phyloP scores from a whole-genome alignment of 495 filamentous ascomycete species.

The Daldinia concentrica region DNA sequence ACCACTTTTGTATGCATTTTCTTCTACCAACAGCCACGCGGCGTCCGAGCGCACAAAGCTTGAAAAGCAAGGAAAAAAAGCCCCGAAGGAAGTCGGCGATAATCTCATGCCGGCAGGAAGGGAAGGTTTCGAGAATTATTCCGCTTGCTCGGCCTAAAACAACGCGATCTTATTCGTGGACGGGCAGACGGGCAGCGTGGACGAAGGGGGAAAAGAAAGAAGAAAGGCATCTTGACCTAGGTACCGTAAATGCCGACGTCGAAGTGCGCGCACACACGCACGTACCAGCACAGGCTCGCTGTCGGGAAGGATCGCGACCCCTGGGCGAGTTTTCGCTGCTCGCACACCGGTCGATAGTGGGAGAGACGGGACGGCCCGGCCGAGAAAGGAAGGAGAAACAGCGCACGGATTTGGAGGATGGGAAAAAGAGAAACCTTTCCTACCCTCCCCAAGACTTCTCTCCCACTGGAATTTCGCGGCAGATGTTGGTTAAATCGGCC shows the following conservation, averaged over 20 bases:
- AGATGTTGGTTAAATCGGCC: background rate
- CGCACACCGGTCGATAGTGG: conserved; percentile 27
- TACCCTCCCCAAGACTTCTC: background rate
- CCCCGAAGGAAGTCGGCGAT: background rate
- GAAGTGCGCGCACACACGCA: background rate
- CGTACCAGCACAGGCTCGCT: conserved; percentile 19
- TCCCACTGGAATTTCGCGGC: background rate
- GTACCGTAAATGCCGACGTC: background rate
- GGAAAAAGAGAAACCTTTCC: no score
- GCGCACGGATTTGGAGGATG: background rate
- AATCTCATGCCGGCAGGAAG: background rate
- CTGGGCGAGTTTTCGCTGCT: conserved; percentile 8
- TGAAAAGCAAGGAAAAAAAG: background rate
- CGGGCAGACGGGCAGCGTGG: background rate
- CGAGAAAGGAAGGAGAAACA: conserved; percentile 41
- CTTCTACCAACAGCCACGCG: background rate
- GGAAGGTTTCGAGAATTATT: background rate
- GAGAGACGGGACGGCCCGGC: conserved; percentile 38
- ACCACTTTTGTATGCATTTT: background rate
- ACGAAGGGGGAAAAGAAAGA: background rate
- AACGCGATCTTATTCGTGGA: background rate
- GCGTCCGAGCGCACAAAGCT: background rate
- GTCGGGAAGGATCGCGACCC: conserved; percentile 39
- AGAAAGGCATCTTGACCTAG: background rate
- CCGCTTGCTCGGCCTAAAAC: background rate